phyloP scores from a whole-genome alignment of 768 basidiomycete species.

The Phaeotremella fagi region DNA sequence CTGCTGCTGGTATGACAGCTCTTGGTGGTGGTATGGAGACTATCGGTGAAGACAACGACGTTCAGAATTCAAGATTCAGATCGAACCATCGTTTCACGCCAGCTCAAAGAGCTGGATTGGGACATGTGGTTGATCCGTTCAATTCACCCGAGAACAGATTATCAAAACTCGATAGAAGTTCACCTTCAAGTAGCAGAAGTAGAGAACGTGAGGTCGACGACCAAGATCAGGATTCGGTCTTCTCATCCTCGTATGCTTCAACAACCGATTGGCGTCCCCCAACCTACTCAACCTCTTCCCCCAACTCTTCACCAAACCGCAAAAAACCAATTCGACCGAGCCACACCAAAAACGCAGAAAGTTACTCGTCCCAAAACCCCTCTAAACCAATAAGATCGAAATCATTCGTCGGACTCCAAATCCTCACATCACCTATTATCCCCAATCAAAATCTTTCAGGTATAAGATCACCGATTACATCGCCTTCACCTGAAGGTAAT shows the following conservation, averaged over 20 bases:
- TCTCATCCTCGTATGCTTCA: background rate
- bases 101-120: constrained; percentile 24
- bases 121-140: constrained; percentile 20
- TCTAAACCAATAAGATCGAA: constrained; percentile 16
- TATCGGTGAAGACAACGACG: constrained; percentile 40
- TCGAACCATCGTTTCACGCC: constrained; percentile 11
- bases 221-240: background rate
- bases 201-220: background rate
- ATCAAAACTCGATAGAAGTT: background rate
- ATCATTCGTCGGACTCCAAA: constrained; percentile 46
- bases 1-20: constrained; percentile 39
- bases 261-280: no score
- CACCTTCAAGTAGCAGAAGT: background rate
- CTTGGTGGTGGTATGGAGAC: constrained; percentile 31
- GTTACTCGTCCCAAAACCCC: no score
- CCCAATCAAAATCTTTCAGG: background rate
- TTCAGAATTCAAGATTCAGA: background rate
- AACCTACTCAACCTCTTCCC: background rate
- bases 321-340: background rate
- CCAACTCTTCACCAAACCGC: constrained; percentile 9
- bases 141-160: constrained; percentile 12
- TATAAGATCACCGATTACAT: constrained; percentile 3
- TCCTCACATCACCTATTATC: constrained; percentile 29
- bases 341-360: background rate
- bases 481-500: constrained; percentile 54